phyloP scores from a whole-genome alignment of 2,329 filamentous ascomycete genomes.

The Verticillium albo-atrum region DNA sequence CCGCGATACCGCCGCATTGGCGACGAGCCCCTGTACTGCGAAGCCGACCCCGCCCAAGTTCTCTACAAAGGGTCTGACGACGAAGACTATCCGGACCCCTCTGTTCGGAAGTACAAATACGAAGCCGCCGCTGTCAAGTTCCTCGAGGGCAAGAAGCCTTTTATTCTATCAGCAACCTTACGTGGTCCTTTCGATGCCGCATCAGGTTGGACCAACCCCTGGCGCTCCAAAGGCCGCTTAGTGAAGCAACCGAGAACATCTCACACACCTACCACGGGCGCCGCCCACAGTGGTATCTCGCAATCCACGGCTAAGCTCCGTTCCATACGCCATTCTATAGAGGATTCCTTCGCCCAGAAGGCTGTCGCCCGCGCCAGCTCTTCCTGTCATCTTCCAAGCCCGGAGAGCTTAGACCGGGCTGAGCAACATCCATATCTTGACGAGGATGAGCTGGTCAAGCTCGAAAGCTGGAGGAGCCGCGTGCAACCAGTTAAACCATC shows the following conservation, averaged over 20 bases:
- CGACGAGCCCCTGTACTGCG: slow-evolving; percentile 39
- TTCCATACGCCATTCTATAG: not conserved
- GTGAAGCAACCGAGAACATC: slow-evolving; percentile 2
- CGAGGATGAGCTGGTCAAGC: slow-evolving; percentile 23
- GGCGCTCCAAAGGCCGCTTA: slow-evolving; percentile 28
- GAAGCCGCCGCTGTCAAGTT: slow-evolving; percentile 56
- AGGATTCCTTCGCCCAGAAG: not conserved
- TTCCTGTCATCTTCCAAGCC: slow-evolving; percentile 36
- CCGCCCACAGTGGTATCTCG: not conserved
- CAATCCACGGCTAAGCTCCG: not conserved
- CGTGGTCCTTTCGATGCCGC: slow-evolving; percentile 55
- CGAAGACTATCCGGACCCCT: slow-evolving; percentile 43
- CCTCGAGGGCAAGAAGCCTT: slow-evolving; percentile 49
- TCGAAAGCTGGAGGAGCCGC: slow-evolving; percentile 25
- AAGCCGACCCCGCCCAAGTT: slow-evolving; percentile 40
- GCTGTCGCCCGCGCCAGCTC: not conserved
- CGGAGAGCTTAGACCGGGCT: slow-evolving; percentile 32
- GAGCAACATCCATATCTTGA: slow-evolving; percentile 23
- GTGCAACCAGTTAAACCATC: slow-evolving; percentile 4
- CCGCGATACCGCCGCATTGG: not conserved
- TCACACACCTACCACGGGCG: slow-evolving; percentile 2
- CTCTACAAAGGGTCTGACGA: slow-evolving; percentile 55
- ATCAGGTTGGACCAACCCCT: slow-evolving; percentile 49
- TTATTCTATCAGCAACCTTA: slow-evolving; percentile 56
- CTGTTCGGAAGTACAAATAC: slow-evolving; percentile 46